Conservation (phyloP, 164 flowering plant species). For the Nymphaea colorata region DNA sequence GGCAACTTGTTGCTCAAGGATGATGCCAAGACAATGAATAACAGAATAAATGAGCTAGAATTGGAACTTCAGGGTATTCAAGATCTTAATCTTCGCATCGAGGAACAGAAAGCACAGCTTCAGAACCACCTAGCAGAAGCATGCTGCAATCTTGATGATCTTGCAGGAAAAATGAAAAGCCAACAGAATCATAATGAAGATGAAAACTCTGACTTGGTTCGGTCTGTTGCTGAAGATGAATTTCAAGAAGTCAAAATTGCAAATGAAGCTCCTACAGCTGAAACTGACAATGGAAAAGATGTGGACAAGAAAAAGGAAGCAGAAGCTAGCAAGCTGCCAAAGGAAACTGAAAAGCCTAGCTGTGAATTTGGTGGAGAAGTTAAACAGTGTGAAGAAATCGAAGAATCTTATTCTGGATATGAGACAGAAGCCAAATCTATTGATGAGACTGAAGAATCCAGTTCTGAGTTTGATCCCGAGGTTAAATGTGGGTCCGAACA, state of each 20-base stretch:
- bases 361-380: neutral
- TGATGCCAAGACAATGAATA: slow-evolving; percentile 22
- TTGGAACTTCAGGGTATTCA: slow-evolving; percentile 35
- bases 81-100: slow-evolving; percentile 22
- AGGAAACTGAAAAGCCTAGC: neutral
- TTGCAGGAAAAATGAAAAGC: slow-evolving; percentile 27
- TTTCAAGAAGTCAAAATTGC: too few relatives aligned
- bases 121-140: slow-evolving; percentile 37
- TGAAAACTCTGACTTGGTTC: neutral
- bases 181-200: slow-evolving; percentile 14
- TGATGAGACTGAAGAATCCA: neutral
- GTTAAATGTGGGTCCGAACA: neutral
- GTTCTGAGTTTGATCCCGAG: neutral
- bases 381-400: neutral
- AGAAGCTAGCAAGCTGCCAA: neutral
- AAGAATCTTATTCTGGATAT: neutral
- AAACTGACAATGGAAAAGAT: neutral
- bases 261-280: neutral
- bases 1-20: slow-evolving; percentile 25
- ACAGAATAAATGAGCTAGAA: slow-evolving; percentile 35
- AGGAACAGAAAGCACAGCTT: slow-evolving; percentile 24
- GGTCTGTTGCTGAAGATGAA: slow-evolving; percentile 4
- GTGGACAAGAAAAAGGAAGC: neutral
- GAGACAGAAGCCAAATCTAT: neutral
- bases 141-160: slow-evolving; percentile 28